Conservation (phyloP, 108 stramenopile species). For the Aurantiochytrium sp. region DNA sequence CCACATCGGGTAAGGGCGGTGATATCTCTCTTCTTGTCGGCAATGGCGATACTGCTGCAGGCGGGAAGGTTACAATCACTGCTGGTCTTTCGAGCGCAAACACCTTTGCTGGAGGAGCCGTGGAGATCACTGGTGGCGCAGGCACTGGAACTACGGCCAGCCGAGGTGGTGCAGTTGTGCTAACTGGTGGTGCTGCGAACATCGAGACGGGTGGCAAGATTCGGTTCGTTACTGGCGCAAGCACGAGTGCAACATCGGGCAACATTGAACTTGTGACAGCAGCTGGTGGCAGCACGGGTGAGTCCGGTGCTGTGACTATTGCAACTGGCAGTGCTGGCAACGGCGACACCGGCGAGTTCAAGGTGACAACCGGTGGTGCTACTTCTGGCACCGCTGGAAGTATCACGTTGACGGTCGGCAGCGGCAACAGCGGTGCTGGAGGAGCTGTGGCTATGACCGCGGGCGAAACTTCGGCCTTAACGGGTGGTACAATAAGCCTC, state of each 20-base stretch:
- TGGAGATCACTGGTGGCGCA: not conserved
- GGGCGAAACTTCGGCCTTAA: too few species aligned
- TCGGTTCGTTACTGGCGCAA: not conserved
- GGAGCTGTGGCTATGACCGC: slow-evolving; percentile 20
- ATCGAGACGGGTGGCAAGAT: not conserved
- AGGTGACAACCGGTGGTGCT: slow-evolving; percentile 32
- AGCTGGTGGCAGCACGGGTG: slow-evolving; percentile 26
- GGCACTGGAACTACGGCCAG: not conserved
- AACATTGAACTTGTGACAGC: slow-evolving; percentile 27
- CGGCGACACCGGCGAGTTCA: slow-evolving; percentile 17
- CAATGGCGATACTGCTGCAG: too few species aligned
- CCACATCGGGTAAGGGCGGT: too few species aligned
- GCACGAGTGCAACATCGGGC: not conserved
- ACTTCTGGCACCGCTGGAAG: slow-evolving; percentile 23
- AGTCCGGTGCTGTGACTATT: slow-evolving; percentile 25
- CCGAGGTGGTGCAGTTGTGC: not conserved
- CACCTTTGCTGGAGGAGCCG: too few species aligned
- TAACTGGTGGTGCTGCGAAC: not conserved
- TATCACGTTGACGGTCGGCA: slow-evolving; percentile 36
- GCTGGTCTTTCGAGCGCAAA: too few species aligned
- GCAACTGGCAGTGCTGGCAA: not conserved
- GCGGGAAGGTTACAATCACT: too few species aligned
- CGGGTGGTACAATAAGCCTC: too few species aligned
- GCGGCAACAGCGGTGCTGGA: slow-evolving; percentile 26
- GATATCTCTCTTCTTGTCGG: too few species aligned